These are phyloP conservation scores for Sequoiadendron giganteum DNA, from an alignment of 75 land plant genomes.

Conservation along the genomic window DNA sequence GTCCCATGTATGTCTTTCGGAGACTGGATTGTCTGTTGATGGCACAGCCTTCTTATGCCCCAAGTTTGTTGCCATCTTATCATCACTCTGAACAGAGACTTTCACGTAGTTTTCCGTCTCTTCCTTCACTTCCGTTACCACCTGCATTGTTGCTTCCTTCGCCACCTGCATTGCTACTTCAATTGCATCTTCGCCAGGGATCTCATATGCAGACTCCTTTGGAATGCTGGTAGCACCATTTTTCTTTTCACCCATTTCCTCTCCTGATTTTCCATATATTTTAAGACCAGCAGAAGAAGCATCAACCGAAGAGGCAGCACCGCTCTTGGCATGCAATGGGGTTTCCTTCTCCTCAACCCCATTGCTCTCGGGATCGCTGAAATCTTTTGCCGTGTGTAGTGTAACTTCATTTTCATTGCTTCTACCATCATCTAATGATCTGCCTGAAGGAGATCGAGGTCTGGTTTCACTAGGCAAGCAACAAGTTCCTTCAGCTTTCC, in stretches of 20 bases:
- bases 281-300: background rate
- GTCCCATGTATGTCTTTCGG: background rate
- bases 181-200: conserved; percentile 36
- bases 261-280: conserved; percentile 3
- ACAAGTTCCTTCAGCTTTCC: background rate
- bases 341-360: conserved; percentile 6
- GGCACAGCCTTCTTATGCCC: conserved; percentile 29
- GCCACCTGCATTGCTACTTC: conserved; percentile 48
- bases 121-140: conserved; percentile 28
- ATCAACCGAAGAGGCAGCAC: background rate
- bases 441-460: background rate
- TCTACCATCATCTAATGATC: background rate
- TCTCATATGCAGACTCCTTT: background rate
- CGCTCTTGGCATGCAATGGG: background rate
- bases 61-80: conserved; percentile 15
- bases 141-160: conserved; percentile 43
- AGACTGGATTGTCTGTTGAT: conserved; percentile 10
- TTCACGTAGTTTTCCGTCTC: conserved; percentile 4
- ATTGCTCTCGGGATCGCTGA: background rate
- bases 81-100: conserved; percentile 28
- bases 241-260: background rate
- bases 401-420: background rate
- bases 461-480: background rate
- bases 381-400: background rate
- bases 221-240: background rate